phyloP scores from a whole-genome alignment of 78 protist species.

The Dictyostelium capitatum region DNA sequence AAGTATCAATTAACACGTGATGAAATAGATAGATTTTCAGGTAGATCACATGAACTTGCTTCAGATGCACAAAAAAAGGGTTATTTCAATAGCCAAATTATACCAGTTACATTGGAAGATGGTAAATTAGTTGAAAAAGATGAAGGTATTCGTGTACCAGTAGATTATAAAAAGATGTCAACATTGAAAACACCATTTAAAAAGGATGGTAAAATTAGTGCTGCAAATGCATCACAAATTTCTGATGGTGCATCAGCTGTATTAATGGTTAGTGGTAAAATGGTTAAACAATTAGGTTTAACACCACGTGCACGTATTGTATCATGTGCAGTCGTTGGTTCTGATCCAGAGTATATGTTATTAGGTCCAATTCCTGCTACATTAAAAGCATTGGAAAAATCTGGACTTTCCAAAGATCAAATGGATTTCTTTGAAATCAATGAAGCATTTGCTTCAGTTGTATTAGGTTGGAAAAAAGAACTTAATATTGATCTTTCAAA shows the following conservation, averaged over 20 bases:
- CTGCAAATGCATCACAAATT: conserved; percentile 96
- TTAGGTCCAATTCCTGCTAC: conserved; percentile 95
- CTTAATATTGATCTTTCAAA: conserved; percentile 79
- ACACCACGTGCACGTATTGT: conserved; percentile 87
- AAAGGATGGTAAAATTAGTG: conserved; percentile 92
- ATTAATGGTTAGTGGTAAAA: conserved; percentile 83
- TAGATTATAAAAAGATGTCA: conserved; percentile 82
- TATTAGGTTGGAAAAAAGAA: conserved; percentile 91
- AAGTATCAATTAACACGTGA: conserved; percentile 85
- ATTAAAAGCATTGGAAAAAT: conserved; percentile 69
- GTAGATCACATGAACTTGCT: conserved; percentile 74
- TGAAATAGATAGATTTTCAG: conserved; percentile 86
- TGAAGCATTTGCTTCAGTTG: conserved; percentile 96
- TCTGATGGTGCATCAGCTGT: conserved; percentile 98
- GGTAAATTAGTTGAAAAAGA: conserved; percentile 61
- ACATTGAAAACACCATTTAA: conserved; percentile 88
- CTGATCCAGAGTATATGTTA: conserved; percentile 95
- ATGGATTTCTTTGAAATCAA: conserved; percentile 95
- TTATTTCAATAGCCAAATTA: conserved; percentile 81
- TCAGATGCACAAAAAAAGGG: conserved; percentile 69
- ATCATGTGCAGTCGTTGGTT: conserved; percentile 93
- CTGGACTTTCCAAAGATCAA: conserved; percentile 36
- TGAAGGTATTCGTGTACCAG: conserved; percentile 88
- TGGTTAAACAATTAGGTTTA: conserved; percentile 80
- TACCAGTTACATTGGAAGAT: conserved; percentile 70